phyloP scores from a whole-genome alignment of 202 grass and related monocot species.

The Hordeum pubiflorum region DNA sequence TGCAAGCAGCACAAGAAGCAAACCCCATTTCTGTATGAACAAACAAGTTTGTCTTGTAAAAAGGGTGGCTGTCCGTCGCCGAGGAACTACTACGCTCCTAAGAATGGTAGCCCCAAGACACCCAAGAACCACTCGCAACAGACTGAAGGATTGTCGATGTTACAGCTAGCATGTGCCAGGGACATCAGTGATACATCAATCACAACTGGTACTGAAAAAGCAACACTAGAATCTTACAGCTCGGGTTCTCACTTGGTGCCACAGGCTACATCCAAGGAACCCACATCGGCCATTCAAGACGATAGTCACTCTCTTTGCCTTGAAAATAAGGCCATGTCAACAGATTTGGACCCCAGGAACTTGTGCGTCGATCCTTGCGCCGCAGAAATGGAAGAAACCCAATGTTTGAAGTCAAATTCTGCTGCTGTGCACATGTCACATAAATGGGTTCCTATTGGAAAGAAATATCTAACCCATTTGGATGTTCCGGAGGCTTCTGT shows the following conservation, averaged over 20 bases:
- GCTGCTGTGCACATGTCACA: constrained; percentile 25
- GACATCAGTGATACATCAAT: constrained; percentile 7
- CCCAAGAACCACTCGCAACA: constrained; percentile 26
- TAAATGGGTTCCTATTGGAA: constrained; percentile 53
- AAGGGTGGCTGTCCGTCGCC: constrained; percentile 20
- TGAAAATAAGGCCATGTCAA: constrained; percentile 7
- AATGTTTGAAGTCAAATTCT: constrained; percentile 23
- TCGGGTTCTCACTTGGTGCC: constrained; percentile 5
- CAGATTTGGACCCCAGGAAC: neutral
- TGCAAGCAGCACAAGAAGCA: constrained; percentile 29
- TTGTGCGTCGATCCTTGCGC: neutral
- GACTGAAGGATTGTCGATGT: constrained; percentile 20
- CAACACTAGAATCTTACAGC: constrained; percentile 6
- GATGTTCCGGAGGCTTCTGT: neutral
- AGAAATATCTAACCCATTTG: constrained; percentile 28
- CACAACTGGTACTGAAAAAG: neutral
- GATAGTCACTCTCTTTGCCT: constrained; percentile 11
- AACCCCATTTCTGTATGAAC: constrained; percentile 9
- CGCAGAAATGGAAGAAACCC: constrained; percentile 27
- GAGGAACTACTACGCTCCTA: constrained; percentile 33
- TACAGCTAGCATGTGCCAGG: constrained; percentile 13
- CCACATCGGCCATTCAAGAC: neutral
- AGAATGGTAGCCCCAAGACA: constrained; percentile 13
- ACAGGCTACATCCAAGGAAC: neutral
- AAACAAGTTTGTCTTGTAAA: constrained; percentile 27